Evolutionary conservation across 1,284 basidiomycete species (phyloP), one percentile per base, ranked within the genome.

Genomic region (Nidula niveotomentosa): DNA sequence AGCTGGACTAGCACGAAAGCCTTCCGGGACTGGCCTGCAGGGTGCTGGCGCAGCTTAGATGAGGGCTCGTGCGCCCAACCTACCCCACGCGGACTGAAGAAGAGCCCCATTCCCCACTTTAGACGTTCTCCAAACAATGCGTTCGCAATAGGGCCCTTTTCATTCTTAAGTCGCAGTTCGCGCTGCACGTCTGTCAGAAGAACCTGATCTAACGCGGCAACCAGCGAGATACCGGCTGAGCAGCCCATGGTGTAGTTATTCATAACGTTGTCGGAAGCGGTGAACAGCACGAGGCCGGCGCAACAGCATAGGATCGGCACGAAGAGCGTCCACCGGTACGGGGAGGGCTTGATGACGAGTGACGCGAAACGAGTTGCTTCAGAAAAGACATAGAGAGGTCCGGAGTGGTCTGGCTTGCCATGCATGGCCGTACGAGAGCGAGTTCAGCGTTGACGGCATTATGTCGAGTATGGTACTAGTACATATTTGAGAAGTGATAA

Each of bases 11-110:
- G 15, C 13, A 46, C n/a, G 54, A 53, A 0, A 53, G 33, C 15
- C 52, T 62, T 5, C 49, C 47, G 52, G 55, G 41, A 3, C 52
- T 44, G 2, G 58, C 57, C 18, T 54, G 53, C 10, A 36, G 48
- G 23, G 51, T 30, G 30, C 5, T 6, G 53, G 34, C 59, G 53
- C 34, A 56, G 3, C 48, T 34, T 36, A 39, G 34, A 46, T 13
- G 49, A 48, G 7, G 61, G 55, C 52, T 65, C 62, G 33, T 62
- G 59, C 6, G 60, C 50, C 65, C 65, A 67, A n/a, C 65, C 64
- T 36, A 68, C 62, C 23, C 64, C 60, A 8, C 66, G 62, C 4
- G 62, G 57, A 41, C 62, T 65, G 34, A 53, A 44, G 36, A 60
- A 55, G 6, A 68, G 54, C 9, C 56, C 48, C 36, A 61, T 46